Evolutionary conservation across 148 eudicot genomes (phyloP).

Genomic region (Heliosperma pusillum): DNA sequence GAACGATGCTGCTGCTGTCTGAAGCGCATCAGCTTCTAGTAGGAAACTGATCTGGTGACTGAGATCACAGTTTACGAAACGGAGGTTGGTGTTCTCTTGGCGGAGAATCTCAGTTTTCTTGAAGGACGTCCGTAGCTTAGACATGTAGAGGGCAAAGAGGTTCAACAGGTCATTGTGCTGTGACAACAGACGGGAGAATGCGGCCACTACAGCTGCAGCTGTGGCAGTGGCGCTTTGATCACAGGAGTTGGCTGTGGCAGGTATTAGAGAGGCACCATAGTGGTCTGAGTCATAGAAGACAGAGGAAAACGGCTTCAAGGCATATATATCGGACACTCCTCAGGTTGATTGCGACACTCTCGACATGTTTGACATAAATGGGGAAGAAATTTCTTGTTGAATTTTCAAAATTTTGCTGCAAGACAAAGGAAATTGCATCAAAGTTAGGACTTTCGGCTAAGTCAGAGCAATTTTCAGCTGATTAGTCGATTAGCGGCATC

Average conservation of each 20-base stretch:
- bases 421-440: background rate
- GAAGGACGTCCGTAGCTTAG: constrained; percentile 35
- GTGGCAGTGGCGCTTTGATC: background rate
- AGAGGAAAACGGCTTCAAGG: constrained; percentile 24
- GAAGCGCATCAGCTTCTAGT: constrained; percentile 21
- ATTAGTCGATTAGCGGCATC: background rate
- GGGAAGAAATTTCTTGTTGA: constrained; percentile 22
- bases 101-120: constrained; percentile 54
- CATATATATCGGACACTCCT: constrained; percentile 10
- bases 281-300: constrained; percentile 20
- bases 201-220: constrained; percentile 4
- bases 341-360: background rate
- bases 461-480: background rate
- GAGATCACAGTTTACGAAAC: constrained; percentile 43
- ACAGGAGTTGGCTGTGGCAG: background rate
- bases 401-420: constrained; percentile 13
- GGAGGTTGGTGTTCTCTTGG: constrained; percentile 66
- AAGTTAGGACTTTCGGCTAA: background rate
- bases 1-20: background rate
- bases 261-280: constrained; percentile 12
- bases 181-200: constrained; percentile 27
- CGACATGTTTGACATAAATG: background rate
- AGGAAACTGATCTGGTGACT: constrained; percentile 35
- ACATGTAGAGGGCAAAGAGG: constrained; percentile 34
- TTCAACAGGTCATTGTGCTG: constrained; percentile 41